Evolutionary conservation across 495 filamentous ascomycete genomes (phyloP).

Genomic region (Lasiosphaeris hirsuta): DNA sequence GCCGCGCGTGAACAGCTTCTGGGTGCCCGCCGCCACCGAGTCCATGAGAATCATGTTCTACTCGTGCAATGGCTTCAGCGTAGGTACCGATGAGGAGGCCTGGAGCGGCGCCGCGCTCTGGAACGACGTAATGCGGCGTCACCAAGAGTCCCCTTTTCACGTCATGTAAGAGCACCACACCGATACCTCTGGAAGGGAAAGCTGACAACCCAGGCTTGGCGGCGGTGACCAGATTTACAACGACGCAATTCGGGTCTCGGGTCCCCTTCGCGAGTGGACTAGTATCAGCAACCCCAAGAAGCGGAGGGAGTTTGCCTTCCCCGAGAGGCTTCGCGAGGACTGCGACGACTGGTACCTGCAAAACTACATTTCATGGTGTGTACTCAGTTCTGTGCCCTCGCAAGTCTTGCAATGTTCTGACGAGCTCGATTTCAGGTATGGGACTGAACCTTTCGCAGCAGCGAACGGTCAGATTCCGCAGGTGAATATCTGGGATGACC

Average conservation of each 20-base stretch:
- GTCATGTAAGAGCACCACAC: slow-evolving; percentile 54
- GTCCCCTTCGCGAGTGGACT: slow-evolving; percentile 78
- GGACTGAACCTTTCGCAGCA: slow-evolving; percentile 72
- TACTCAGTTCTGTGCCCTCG: neutral
- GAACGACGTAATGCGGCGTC: slow-evolving; percentile 80
- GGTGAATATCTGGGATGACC: slow-evolving; percentile 94
- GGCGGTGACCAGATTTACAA: slow-evolving; percentile 97
- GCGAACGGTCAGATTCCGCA: slow-evolving; percentile 88
- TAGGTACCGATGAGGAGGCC: slow-evolving; percentile 82
- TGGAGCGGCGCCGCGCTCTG: slow-evolving; percentile 81
- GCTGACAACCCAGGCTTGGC: slow-evolving; percentile 55
- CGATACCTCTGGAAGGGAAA: neutral
- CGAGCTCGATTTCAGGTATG: slow-evolving; percentile 45
- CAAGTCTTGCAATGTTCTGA: neutral
- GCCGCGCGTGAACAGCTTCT: slow-evolving; percentile 57
- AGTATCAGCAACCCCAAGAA: slow-evolving; percentile 78
- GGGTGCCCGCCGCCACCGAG: slow-evolving; percentile 70
- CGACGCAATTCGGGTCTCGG: slow-evolving; percentile 79
- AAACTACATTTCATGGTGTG: slow-evolving; percentile 78
- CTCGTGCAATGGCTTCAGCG: slow-evolving; percentile 94
- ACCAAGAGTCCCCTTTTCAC: slow-evolving; percentile 75
- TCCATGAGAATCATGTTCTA: slow-evolving; percentile 96
- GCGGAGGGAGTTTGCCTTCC: slow-evolving; percentile 71
- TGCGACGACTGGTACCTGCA: slow-evolving; percentile 88
- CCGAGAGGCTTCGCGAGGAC: slow-evolving; percentile 64